Base-by-base conservation (phyloP, 2,329 filamentous ascomycete species). In the Monilinia aucupariae region DNA sequence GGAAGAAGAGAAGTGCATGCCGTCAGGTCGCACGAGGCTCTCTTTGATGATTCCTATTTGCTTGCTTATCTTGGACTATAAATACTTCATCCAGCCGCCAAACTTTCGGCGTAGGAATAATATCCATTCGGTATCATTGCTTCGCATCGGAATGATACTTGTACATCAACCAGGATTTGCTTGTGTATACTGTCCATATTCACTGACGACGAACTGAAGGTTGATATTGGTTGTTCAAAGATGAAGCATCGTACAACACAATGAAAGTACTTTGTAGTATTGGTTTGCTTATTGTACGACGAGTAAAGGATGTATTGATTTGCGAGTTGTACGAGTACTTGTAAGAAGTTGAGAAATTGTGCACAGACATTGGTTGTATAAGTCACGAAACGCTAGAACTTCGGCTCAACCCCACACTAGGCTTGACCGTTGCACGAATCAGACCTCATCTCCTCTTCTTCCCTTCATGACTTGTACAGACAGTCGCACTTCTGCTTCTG, bases 1-100 rank as follows among this genome's bases (percentile, higher is more conserved):
- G 49, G 59, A 61, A 61, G 59, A 22, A 17, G 45, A 61, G 49
- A 61, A 13, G 15, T 61, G 59, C 59, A 61, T 55, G 37, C 48
- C 25, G 41, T 32, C 49, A 32, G 37, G 58, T 60, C 37, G 27
- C 58, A 60, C 58, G 34, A 60, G 34, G 41, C 34, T 22, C 34
- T 22, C 5, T 4, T 43, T n/a, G 34, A 34, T 30, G 4, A 25
- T 34, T 56, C 13, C 27, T 6, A 32, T 22, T 17, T 27, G n/a
- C 27, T 30, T 60, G 20, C 48, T 43, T 53, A 43, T 17, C 43
- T 39, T 17, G n/a, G 7, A 12, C 34, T 20, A 22, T 27, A 13
- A 22, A 22, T 8, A 20, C 15, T 17, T 32, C n/a, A 47, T 61
- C 45, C 59, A 47, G 59, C 59, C 49, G 59, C 59, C 47, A 54